Base-by-base conservation (phyloP, 306 rosid species). In the Cucurbita ficifolia region DNA sequence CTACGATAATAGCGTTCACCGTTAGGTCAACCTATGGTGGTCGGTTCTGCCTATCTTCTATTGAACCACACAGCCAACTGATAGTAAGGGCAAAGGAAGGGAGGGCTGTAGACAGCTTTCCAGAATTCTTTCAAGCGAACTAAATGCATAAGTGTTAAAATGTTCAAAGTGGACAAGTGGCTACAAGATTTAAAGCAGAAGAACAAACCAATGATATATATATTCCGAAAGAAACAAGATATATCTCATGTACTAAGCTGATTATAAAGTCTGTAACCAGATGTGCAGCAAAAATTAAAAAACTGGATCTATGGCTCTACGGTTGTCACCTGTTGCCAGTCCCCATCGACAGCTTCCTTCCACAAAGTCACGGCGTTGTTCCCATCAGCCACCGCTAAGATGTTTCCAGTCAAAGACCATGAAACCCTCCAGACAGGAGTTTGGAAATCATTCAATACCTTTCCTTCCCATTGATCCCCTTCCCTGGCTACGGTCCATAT, bases 321-420 rank as follows among this genome's bases (percentile, higher is more conserved):
- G 17, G 90, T 79, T 8, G 95, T 81, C 86, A 90, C 96, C 83
- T 87, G 97, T 69, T 87, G 89, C 97, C 92, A 91, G 45, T 91
- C 96, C 73, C 97, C 97, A 36, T 91, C 92, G 8, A 87, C 96
- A 19, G 87, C 88, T 83, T 91, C 97, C 80, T 84, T 91, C 97
- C 97, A 91, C 55, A 91, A 81, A 60, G 89, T 88, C 75, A 88
- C 97, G 45, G 79, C 82, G 80, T 91, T 86, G 83, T 80, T 87
- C 79, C 91, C 97, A 84, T 91, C 97, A 59, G 97, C 89, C 76
- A 88, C 97, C 5, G 97, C 96, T 81, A 91, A 76, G 61, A 88
- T 84, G 86, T 88, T 91, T 80, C 96, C 96, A 4, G 97, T 88
- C 82, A 91, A 74, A 8, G 97, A 91, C 97, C 97, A 91, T 39